Evolutionary conservation across 257 asterid species (phyloP).

Genomic region (Schizonepeta tenuifolia): DNA sequence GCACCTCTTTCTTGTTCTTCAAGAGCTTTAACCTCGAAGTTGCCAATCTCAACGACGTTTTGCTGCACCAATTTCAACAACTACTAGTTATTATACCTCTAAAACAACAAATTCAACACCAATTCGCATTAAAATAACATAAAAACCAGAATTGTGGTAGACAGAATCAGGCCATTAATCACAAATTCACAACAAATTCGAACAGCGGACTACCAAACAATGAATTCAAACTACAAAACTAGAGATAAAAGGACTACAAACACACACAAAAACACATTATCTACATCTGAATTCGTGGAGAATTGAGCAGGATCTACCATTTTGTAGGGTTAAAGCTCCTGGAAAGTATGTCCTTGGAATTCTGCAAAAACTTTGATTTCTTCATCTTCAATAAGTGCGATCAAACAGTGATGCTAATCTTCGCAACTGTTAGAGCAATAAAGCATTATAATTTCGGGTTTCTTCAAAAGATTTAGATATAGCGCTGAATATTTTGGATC

Average conservation of each 20-base stretch:
- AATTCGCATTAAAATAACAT: not conserved
- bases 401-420: constrained; percentile 18
- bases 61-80: constrained; percentile 60
- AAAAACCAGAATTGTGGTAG: not conserved
- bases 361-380: constrained; percentile 75
- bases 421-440: not conserved
- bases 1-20: constrained; percentile 85
- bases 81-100: constrained; percentile 13
- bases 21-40: constrained; percentile 73
- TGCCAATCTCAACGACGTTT: constrained; percentile 73
- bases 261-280: not conserved
- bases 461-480: not conserved
- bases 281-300: constrained; percentile 5
- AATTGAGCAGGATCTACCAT: constrained; percentile 55
- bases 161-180: not conserved
- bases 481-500: not conserved
- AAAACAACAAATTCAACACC: not conserved
- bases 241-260: not conserved
- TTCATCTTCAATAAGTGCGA: constrained; percentile 49
- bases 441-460: not conserved
- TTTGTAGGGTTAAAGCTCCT: constrained; percentile 86
- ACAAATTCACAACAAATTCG: not conserved
- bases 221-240: not conserved
- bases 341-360: constrained; percentile 69
- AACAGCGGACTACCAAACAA: not conserved